Evolutionary conservation across 2,329 filamentous ascomycete genomes (phyloP).

Genomic region (Arthroderma sp.): DNA sequence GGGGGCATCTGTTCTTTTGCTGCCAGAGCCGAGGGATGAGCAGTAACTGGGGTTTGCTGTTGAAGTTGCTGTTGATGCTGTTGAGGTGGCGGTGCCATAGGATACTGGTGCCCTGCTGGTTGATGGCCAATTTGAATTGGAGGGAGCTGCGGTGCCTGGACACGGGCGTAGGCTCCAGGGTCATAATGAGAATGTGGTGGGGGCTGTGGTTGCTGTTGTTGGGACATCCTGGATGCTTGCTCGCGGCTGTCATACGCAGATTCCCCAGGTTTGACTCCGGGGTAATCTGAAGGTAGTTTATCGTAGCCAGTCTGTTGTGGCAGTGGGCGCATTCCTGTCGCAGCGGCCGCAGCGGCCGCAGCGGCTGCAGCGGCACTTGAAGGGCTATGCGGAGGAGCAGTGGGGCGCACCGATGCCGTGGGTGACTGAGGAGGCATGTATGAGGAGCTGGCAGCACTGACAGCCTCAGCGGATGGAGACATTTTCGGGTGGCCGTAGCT

Average conservation of each 20-base stretch:
- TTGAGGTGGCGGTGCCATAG: constrained; percentile 10
- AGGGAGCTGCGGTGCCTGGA: constrained; percentile 18
- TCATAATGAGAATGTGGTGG: constrained; percentile 38
- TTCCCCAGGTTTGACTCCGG: constrained; percentile 16
- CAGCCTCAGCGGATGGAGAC: constrained; percentile 30
- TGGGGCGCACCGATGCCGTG: constrained; percentile 32
- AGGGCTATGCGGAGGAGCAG: constrained; percentile 35
- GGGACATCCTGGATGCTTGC: constrained; percentile 22
- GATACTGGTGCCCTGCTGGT: constrained; percentile 8
- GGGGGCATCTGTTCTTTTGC: constrained; percentile 33
- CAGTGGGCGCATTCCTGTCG: constrained; percentile 34
- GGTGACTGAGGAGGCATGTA: constrained; percentile 38
- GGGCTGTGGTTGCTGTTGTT: constrained; percentile 29
- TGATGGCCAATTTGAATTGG: constrained; percentile 13
- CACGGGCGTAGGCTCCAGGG: constrained; percentile 31
- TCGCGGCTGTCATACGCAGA: constrained; percentile 13
- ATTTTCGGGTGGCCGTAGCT: constrained; percentile 28
- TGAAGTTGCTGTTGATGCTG: constrained; percentile 17
- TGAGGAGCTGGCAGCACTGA: constrained; percentile 33
- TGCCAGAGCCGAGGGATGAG: constrained; percentile 36
- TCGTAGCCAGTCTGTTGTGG: constrained; percentile 34
- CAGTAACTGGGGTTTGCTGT: constrained; percentile 19
- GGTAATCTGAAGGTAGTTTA: constrained; percentile 35
- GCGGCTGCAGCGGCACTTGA: constrained; percentile 37
- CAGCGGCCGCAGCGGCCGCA: constrained; percentile 40